Evolutionary conservation across 306 rosid species (phyloP), one percentile per base, ranked within the genome.

Genomic region (Castanea sativa): DNA sequence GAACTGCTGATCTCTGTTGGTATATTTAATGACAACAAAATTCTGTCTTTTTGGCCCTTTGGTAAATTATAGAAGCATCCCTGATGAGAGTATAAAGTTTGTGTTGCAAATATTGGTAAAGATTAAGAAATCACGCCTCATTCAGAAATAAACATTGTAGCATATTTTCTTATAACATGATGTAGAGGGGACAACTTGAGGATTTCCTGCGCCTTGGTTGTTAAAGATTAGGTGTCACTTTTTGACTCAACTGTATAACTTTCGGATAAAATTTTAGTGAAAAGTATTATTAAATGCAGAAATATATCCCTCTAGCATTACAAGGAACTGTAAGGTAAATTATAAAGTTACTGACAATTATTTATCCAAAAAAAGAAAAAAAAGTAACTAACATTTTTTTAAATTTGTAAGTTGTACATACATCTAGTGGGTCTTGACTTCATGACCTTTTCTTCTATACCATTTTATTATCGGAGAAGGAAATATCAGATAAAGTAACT

Each of bases 1-100:
- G 86, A 56, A 29, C 83, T 55, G 15, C 61, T n/a, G 75, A 30
- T 25, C 79, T 63, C 27, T 58, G 51, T 76, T 63, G 23, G 67
- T 76, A 59, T 69, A 29, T 27, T 63, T 45, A 52, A 81, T 45
- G 71, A 27, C n/a, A n/a, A 23, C 25, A 78, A 45, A 72, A 25
- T 51, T 20, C 38, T 81, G 30, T 55, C 12, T 56, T 58, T 73
- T 38, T 68, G 49, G 7, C 25, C 16, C 52, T 15, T 60, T 27
- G 25, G 27, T 60, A 25, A 60, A 60, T 10, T 49, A 49, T 13
- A 49, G 15, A 13, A 14, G 43, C 16, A 29, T 29, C n/a, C 69
- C 69, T 63, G 43, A 27, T 29, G 14, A 29, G 41, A 59, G 3
- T 23, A 21, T 59, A 27, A 21, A 11, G 30, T 63, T 29, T 63